Conservation (phyloP, 164 flowering plant species). For the Houttuynia cordata region DNA sequence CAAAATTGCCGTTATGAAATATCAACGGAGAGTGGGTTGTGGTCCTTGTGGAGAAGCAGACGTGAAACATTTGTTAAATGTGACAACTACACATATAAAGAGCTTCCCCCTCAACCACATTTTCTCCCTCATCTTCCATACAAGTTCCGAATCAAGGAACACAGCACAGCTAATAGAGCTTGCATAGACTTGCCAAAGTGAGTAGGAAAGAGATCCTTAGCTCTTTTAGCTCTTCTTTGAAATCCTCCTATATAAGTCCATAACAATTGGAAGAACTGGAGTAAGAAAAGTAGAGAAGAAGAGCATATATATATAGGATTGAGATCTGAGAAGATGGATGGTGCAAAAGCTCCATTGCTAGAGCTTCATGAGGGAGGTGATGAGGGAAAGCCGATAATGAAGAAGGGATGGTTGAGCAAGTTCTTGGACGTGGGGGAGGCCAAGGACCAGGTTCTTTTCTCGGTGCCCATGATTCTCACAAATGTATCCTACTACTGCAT, state of each 20-base stretch:
- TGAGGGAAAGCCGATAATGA: neutral
- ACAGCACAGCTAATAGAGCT: too few relatives aligned
- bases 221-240: too few relatives aligned
- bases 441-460: conserved; percentile 34
- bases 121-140: too few relatives aligned
- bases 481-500: conserved; percentile 43
- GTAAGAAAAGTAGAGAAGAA: neutral
- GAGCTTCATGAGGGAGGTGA: neutral
- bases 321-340: neutral
- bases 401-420: conserved; percentile 22
- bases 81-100: too few relatives aligned
- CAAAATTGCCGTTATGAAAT: too few relatives aligned
- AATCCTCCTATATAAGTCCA: neutral
- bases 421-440: conserved; percentile 42
- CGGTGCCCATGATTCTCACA: conserved; percentile 55
- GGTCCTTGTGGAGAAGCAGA: too few relatives aligned
- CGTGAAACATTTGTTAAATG: too few relatives aligned
- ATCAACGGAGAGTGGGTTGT: too few relatives aligned
- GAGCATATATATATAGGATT: neutral
- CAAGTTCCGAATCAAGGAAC: too few relatives aligned
- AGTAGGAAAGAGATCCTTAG: too few relatives aligned
- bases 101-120: too few relatives aligned
- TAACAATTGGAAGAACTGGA: neutral
- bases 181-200: too few relatives aligned
- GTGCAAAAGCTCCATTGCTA: neutral